Conservation (phyloP, 495 filamentous ascomycete species). For the Penicillium pancosmium region DNA sequence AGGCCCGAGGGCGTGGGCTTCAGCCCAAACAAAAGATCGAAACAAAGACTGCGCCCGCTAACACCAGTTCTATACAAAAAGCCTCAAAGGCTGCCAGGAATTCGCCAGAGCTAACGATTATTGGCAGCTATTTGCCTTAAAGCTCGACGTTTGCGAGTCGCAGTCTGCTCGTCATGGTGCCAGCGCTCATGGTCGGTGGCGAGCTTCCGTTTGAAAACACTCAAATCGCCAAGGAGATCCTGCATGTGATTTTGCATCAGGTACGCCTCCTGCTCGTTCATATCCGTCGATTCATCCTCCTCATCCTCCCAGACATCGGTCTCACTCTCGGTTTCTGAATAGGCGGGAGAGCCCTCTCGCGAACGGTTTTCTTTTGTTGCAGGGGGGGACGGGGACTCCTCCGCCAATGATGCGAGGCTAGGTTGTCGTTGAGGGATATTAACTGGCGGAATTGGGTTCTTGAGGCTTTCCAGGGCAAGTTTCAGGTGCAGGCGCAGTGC, state of each 20-base stretch:
- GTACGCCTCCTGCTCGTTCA: conserved; percentile 43
- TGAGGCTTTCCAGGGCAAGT: conserved; percentile 80
- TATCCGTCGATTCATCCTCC: conserved; percentile 12
- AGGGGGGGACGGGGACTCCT: conserved; percentile 32
- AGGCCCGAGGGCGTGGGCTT: conserved; percentile 12
- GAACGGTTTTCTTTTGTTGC: conserved; percentile 38
- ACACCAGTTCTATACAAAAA: conserved; percentile 30
- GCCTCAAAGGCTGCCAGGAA: conserved; percentile 16
- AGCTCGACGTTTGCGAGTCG: conserved; percentile 36
- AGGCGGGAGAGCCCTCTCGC: conserved; percentile 37
- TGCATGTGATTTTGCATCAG: conserved; percentile 72
- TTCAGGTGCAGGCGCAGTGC: conserved; percentile 82
- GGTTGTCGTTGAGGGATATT: conserved; percentile 38
- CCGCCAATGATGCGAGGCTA: conserved; percentile 41
- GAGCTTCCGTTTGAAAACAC: conserved; percentile 81
- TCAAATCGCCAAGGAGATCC: conserved; percentile 73
- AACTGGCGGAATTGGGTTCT: conserved; percentile 74
- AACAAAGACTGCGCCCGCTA: conserved; percentile 23
- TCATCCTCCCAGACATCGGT: conserved; percentile 50
- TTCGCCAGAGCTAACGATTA: conserved; percentile 26
- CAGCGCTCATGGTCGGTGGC: conserved; percentile 72
- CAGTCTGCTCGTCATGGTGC: conserved; percentile 31
- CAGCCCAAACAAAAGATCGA: conserved; percentile 19
- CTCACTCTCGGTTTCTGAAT: conserved; percentile 34
- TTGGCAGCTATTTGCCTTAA: conserved; percentile 39